phyloP scores from a whole-genome alignment of 495 filamentous ascomycete species.

The Alectoria sarmentosa region DNA sequence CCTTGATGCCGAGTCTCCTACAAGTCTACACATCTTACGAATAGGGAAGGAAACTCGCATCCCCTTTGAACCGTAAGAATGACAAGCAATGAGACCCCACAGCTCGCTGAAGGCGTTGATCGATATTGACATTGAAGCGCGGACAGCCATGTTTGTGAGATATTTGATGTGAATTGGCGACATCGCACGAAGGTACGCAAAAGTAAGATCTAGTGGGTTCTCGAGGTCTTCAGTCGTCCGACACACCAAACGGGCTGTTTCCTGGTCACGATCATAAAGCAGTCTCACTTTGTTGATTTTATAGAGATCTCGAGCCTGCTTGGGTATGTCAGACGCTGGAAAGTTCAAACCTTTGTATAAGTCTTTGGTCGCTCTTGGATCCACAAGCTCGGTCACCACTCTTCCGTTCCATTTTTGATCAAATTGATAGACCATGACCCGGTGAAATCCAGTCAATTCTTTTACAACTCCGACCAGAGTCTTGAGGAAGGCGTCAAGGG shows the following conservation, averaged over 20 bases:
- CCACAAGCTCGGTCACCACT: conserved; percentile 82
- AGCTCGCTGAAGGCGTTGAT: conserved; percentile 78
- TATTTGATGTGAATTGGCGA: conserved; percentile 89
- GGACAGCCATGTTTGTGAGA: conserved; percentile 80
- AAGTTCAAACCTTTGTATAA: conserved; percentile 88
- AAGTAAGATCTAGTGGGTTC: conserved; percentile 74
- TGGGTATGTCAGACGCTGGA: conserved; percentile 85
- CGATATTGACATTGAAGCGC: conserved; percentile 91
- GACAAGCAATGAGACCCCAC: conserved; percentile 87
- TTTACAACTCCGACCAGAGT: conserved; percentile 72
- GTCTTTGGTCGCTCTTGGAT: conserved; percentile 72
- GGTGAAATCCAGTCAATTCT: conserved; percentile 87
- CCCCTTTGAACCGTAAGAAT: conserved; percentile 67
- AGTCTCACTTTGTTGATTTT: conserved; percentile 73
- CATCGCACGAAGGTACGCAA: conserved; percentile 82
- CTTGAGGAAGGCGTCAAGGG: conserved; percentile 61
- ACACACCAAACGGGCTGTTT: conserved; percentile 73
- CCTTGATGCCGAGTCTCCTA: conserved; percentile 79
- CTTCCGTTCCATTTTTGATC: conserved; percentile 75
- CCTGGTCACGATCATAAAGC: conserved; percentile 68
- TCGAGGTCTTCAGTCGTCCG: conserved; percentile 69
- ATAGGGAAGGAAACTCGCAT: conserved; percentile 92
- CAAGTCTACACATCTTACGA: conserved; percentile 86
- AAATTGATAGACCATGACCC: conserved; percentile 92
- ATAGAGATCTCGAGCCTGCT: conserved; percentile 76